Evolutionary conservation across 306 rosid genomes (phyloP).

Genomic region (Gleditsia sinensis): DNA sequence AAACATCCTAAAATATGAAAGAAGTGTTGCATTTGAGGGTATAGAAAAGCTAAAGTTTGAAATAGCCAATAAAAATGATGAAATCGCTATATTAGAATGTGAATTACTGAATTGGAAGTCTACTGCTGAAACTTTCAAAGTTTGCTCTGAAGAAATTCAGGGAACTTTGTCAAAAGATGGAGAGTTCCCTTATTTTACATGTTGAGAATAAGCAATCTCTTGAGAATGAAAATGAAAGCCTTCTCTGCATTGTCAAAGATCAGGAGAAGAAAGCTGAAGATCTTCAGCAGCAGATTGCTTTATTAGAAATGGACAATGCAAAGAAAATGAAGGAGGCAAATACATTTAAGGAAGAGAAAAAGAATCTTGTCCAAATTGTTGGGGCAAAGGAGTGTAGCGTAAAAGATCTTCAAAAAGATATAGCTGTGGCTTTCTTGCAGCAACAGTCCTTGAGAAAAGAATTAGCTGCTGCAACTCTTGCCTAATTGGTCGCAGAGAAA

Average conservation of each 20-base stretch:
- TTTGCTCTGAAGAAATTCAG: slow-evolving; percentile 46
- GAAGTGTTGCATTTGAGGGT: slow-evolving; percentile 40
- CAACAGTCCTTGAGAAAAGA: slow-evolving; percentile 54
- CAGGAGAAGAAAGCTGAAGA: slow-evolving; percentile 43
- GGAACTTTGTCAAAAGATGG: slow-evolving; percentile 49
- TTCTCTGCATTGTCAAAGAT: slow-evolving; percentile 40
- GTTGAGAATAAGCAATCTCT: slow-evolving; percentile 41
- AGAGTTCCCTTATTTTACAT: slow-evolving; percentile 43
- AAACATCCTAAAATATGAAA: slow-evolving; percentile 41
- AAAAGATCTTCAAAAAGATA: slow-evolving; percentile 45
- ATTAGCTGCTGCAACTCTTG: slow-evolving; percentile 46
- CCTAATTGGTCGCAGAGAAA: slow-evolving; percentile 46
- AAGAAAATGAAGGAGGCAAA: slow-evolving; percentile 45
- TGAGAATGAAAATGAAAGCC: slow-evolving; percentile 48
- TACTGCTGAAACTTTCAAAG: slow-evolving; percentile 39
- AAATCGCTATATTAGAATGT: slow-evolving; percentile 38
- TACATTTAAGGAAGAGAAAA: slow-evolving; percentile 38
- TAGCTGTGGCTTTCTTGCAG: slow-evolving; percentile 28
- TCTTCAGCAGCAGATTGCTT: slow-evolving; percentile 45
- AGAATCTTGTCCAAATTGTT: slow-evolving; percentile 36
- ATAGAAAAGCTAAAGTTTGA: slow-evolving; percentile 48
- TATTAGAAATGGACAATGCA: slow-evolving; percentile 40
- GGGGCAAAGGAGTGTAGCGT: slow-evolving; percentile 53
- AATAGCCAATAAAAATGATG: slow-evolving; percentile 44
- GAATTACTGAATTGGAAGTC: slow-evolving; percentile 52